phyloP scores from a whole-genome alignment of 306 rosid genomes.

The Lotus japonicus region DNA sequence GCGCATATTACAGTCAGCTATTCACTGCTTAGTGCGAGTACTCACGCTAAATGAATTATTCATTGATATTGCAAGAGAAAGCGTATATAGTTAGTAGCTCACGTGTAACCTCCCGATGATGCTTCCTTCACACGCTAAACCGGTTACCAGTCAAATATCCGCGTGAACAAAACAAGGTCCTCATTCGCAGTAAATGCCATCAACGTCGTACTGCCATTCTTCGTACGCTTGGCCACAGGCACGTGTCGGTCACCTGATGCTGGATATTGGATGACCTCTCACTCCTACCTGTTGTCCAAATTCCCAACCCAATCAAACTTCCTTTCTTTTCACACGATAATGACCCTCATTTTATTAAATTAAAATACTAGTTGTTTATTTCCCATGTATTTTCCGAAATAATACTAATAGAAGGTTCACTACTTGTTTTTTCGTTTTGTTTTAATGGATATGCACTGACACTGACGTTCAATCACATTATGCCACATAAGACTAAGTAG shows the following conservation, averaged over 20 bases:
- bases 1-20: no score
- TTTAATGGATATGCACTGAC: no score
- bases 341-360: neutral
- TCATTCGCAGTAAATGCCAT: constrained; percentile 37
- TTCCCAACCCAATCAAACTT: constrained; percentile 29
- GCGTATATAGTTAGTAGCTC: neutral
- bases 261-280: constrained; percentile 35
- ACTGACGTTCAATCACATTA: no score
- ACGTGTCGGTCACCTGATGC: constrained; percentile 50
- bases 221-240: constrained; percentile 45
- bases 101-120: neutral
- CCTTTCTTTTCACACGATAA: constrained; percentile 35
- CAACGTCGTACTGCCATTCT: constrained; percentile 35
- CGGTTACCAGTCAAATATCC: constrained; percentile 67
- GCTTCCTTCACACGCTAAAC: constrained; percentile 31
- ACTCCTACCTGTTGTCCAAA: constrained; percentile 59
- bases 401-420: no score
- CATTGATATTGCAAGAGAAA: no score
- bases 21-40: no score
- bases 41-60: no score
- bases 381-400: no score
- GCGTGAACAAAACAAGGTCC: constrained; percentile 44
- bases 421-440: no score
- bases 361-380: neutral
- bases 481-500: no score